Base-by-base conservation (phyloP, 768 basidiomycete species). In the Leccinum subgranulosum region DNA sequence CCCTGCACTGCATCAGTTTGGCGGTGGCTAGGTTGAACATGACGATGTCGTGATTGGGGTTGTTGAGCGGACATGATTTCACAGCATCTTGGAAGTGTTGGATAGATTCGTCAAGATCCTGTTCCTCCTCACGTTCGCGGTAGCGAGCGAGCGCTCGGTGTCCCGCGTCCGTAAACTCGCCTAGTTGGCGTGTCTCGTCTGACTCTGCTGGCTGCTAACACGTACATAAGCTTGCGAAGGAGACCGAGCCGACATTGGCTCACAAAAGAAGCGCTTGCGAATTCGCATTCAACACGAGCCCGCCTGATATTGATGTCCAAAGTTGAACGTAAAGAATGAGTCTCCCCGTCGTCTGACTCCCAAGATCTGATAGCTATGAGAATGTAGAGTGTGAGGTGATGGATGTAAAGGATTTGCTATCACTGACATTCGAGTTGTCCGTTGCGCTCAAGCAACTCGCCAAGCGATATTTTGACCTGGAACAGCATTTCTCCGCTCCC, bases 21-120 rank as follows among this genome's bases (percentile, higher is more conserved):
- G 43, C 58, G 6, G n/a, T 45, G 19, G 55, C 59, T 7, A 60
- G 57, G 46, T 63, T 61, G 19, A 46, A 53, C 14, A 66, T 58
- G 10, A 54, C 48, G 3, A 28, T 27, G 15, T 27, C 29, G 19
- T 60, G 65, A 50, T 52, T 29, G 29, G 64, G 58, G 52, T 68
- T 58, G 28, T 33, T n/a, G 4, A 25, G n/a, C 10, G 62, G 61
- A 17, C 55, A 59, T 6, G 15, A 27, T 15, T 27, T 4, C 25
- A 15, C 6, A 60, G 61, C 67, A 21, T 53, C 33, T n/a, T 54
- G 52, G 28, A 63, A 50, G 5, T 55, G 28, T 15, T 10, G 14
- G 45, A 71, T 64, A 12, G 67, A 62, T 45, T 64, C 48, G 4
- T 69, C 48, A 36, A 69, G 51, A 49, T 62, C 55, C 23, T 15